Evolutionary conservation across 1,139 yeast genomes (phyloP).

Genomic region (Blastobotrys apis): DNA sequence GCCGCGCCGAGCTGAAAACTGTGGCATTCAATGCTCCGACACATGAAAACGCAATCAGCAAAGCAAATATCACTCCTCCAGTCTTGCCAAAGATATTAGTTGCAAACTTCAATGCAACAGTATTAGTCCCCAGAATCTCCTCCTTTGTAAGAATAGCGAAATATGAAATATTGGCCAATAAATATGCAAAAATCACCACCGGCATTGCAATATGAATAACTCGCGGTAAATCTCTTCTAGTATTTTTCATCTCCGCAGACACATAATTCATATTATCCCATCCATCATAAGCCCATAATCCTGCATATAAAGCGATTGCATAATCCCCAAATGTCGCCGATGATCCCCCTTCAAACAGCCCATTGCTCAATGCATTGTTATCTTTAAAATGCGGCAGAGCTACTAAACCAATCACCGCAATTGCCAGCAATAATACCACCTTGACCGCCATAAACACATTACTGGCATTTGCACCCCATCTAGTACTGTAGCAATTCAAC

Average conservation of each 20-base stretch:
- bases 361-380: conserved; percentile 24
- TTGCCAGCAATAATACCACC: conserved; percentile 31
- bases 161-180: conserved; percentile 39
- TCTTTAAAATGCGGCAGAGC: conserved; percentile 25
- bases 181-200: conserved; percentile 36
- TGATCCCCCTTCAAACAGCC: conserved; percentile 30
- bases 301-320: conserved; percentile 41
- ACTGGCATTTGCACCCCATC: conserved; percentile 37
- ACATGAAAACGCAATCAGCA: conserved; percentile 38
- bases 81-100: conserved; percentile 30
- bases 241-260: conserved; percentile 40
- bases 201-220: conserved; percentile 42
- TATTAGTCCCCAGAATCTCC: conserved; percentile 34
- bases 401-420: conserved; percentile 35
- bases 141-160: conserved; percentile 35
- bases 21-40: conserved; percentile 43
- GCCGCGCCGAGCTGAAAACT: conserved; percentile 37
- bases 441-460: conserved; percentile 37
- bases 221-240: conserved; percentile 38
- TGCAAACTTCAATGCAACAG: conserved; percentile 39
- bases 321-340: conserved; percentile 29
- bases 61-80: conserved; percentile 35
- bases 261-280: conserved; percentile 45
- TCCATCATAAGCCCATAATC: conserved; percentile 45
- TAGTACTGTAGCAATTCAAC: conserved; percentile 34